These are phyloP conservation scores for Arctium lappa DNA, from an alignment of 129 eudicot species.

Conservation along the genomic window DNA sequence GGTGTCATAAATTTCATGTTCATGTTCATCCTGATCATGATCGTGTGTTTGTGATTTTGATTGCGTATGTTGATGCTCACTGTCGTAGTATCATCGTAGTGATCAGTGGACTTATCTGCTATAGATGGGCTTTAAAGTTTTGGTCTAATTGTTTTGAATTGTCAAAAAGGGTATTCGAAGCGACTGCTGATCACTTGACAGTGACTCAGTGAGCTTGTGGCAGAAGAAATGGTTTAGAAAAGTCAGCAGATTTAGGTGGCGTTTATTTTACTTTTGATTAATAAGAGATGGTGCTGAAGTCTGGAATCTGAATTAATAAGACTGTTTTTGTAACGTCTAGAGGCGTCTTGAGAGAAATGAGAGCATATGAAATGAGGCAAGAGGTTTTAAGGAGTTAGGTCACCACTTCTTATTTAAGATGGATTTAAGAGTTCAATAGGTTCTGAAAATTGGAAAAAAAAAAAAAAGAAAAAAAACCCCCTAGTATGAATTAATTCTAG, in stretches of 20 bases:
- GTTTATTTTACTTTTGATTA: too few species aligned
- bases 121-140: neutral
- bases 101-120: conserved; percentile 9
- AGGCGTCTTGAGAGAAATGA: too few species aligned
- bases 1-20: neutral
- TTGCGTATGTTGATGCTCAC: neutral
- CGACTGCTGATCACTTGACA: neutral
- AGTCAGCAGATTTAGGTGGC: too few species aligned
- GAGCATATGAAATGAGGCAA: too few species aligned
- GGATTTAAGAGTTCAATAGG: too few species aligned
- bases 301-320: too few species aligned
- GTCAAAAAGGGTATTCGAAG: neutral
- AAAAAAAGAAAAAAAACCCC: too few species aligned
- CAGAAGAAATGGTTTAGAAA: neutral
- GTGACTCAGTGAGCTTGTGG: neutral
- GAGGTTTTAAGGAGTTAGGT: too few species aligned
- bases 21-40: conserved; percentile 6
- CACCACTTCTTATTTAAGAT: too few species aligned
- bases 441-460: too few species aligned
- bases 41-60: neutral
- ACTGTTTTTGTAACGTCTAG: too few species aligned
- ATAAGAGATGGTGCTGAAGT: too few species aligned
- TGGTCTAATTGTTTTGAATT: neutral
- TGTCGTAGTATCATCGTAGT: neutral
- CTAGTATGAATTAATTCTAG: neutral